Conservation (phyloP, 1,284 basidiomycete species). For the Leccinum variabile region DNA sequence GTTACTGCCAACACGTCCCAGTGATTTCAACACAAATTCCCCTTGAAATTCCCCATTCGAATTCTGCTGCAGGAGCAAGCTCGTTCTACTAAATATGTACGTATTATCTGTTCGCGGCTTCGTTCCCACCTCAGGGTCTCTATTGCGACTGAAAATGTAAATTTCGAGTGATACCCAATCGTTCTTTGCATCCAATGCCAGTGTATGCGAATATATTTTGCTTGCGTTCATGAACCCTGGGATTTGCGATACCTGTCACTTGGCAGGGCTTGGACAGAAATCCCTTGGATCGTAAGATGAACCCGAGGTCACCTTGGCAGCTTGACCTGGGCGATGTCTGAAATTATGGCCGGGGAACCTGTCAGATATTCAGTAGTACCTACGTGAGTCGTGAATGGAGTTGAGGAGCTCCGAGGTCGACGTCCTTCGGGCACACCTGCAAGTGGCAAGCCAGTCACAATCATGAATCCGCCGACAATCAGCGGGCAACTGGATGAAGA, state of each 20-base stretch:
- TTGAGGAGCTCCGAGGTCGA: neutral
- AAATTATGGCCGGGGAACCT: neutral
- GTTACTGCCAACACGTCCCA: slow-evolving; percentile 13
- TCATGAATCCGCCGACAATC: no score
- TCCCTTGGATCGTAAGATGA: neutral
- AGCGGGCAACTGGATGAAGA: no score
- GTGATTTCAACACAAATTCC: neutral
- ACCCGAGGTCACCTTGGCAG: neutral
- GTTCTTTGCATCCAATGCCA: neutral
- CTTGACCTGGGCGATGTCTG: neutral
- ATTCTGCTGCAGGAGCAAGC: neutral
- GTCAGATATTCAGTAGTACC: no score
- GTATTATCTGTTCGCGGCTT: neutral
- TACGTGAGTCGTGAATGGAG: neutral
- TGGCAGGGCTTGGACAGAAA: neutral
- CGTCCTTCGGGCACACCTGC: neutral
- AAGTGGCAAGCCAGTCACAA: neutral
- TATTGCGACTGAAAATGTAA: neutral
- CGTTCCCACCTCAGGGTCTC: neutral
- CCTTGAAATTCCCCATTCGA: no score
- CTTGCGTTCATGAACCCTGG: neutral
- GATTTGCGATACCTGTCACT: neutral
- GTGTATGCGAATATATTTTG: neutral
- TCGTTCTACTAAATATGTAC: neutral
- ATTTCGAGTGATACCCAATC: neutral